phyloP scores from a whole-genome alignment of 345 rosid genomes.

The Eucalyptus brandiana region DNA sequence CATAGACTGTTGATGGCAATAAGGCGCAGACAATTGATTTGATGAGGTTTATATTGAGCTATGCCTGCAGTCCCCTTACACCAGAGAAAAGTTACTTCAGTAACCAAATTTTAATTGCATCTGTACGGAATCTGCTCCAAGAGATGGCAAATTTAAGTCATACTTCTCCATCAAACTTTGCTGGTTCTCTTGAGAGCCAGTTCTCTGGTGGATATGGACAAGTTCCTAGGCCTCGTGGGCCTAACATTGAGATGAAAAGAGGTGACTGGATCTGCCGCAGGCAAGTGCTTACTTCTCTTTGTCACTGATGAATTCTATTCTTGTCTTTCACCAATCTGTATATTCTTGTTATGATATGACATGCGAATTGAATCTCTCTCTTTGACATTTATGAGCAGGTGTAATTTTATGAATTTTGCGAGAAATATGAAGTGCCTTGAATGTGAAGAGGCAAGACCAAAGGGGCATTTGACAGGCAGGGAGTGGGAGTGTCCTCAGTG shows the following conservation, averaged over 20 bases:
- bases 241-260: conserved; percentile 64
- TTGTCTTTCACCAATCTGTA: neutral
- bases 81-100: neutral
- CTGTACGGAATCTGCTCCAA: conserved; percentile 49
- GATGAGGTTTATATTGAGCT: conserved; percentile 70
- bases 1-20: conserved; percentile 23
- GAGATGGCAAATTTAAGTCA: conserved; percentile 41
- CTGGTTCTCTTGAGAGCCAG: conserved; percentile 17
- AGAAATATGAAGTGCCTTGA: conserved; percentile 82
- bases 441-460: conserved; percentile 81
- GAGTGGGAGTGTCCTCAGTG: conserved; percentile 99
- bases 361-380: neutral
- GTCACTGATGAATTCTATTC: neutral
- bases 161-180: conserved; percentile 3
- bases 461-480: conserved; percentile 72
- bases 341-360: neutral
- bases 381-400: conserved; percentile 36
- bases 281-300: conserved; percentile 10
- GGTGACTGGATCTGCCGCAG: conserved; percentile 95
- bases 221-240: conserved; percentile 21
- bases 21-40: conserved; percentile 51
- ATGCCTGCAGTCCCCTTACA: neutral
- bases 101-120: conserved; percentile 32
- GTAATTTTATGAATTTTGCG: conserved; percentile 88
- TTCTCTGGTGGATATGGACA: conserved; percentile 31